Evolutionary conservation across 257 asterid species (phyloP), one percentile per base, ranked within the genome.

Genomic region (Solanum sejunctum): DNA sequence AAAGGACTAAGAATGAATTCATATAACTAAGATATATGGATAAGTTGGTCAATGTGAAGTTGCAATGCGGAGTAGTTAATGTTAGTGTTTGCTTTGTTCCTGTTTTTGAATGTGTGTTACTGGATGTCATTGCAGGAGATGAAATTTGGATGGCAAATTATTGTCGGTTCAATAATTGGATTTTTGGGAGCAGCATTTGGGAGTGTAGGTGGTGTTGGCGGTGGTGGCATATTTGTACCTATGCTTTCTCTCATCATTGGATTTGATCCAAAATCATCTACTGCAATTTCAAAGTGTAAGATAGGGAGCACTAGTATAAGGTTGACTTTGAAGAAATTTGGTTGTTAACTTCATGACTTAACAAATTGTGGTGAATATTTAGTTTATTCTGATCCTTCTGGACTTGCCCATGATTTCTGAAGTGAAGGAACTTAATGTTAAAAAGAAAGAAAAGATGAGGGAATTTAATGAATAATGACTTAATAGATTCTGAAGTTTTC

Each of bases 151-250:
- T 96, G 98, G 98, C 20, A 91, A 88, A 89, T 93, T 36, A 64
- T 96, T 82, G 73, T 93, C 58, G 99, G 98, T 43, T 91, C 92
- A 90, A 85, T 95, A 32, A 87, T 96, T 91, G 99, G 98, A 91
- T 96, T 96, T 94, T 86, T 91, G 83, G 99, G 99, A 84, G 99
- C 98, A 56, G 97, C 99, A 73, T 94, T 96, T 85, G 99, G 99
- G 79, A 96, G 99, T 72, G 99, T 96, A 2, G 99, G 99, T 16
- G 99, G 99, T 66, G 98, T 96, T 82, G 99, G 99, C 1, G 99
- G 99, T 2, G 99, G 99, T 4, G 99, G 99, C 84, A 96, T 96
- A 85, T 96, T 93, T 5, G 98, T 96, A 55, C 99, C 99, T 18
- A 96, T 96, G 99, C 99, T 96, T 72, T 89, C 94, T 84, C 91